Evolutionary conservation across 345 rosid genomes (phyloP).

Genomic region (Noccaea bulbosa): DNA sequence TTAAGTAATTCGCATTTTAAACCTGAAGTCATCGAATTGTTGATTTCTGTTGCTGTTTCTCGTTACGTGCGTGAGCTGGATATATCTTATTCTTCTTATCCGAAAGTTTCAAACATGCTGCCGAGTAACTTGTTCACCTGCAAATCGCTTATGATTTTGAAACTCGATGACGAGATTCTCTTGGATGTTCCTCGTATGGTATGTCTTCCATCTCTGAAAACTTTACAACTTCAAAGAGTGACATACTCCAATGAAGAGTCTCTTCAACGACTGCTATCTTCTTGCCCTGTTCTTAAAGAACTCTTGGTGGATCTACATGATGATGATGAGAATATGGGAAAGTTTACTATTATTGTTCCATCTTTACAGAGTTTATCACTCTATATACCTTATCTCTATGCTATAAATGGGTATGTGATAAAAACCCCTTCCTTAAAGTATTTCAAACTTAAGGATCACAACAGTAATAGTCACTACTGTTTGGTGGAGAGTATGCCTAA

Average conservation of each 20-base stretch:
- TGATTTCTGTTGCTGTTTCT: neutral
- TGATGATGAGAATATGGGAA: neutral
- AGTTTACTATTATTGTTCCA: neutral
- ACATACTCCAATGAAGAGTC: neutral
- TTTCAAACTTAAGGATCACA: constrained; percentile 4
- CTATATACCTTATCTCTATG: neutral
- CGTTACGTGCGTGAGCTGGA: neutral
- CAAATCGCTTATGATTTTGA: constrained; percentile 10
- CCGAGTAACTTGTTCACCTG: neutral
- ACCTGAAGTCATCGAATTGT: neutral
- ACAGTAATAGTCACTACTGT: neutral
- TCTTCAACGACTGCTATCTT: constrained; percentile 10
- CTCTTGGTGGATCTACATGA: neutral
- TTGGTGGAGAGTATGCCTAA: constrained; percentile 19
- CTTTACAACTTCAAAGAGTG: constrained; percentile 16
- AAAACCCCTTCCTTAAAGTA: constrained; percentile 12
- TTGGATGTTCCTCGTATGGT: neutral
- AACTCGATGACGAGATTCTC: neutral
- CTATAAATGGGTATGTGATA: constrained; percentile 6
- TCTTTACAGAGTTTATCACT: constrained; percentile 10
- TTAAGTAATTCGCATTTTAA: neutral
- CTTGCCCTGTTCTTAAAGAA: constrained; percentile 3
- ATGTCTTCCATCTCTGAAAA: constrained; percentile 2
- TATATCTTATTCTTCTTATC: neutral
- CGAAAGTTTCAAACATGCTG: neutral